Base-by-base conservation (phyloP, 495 filamentous ascomycete genomes). In the Aspergillus diversus region DNA sequence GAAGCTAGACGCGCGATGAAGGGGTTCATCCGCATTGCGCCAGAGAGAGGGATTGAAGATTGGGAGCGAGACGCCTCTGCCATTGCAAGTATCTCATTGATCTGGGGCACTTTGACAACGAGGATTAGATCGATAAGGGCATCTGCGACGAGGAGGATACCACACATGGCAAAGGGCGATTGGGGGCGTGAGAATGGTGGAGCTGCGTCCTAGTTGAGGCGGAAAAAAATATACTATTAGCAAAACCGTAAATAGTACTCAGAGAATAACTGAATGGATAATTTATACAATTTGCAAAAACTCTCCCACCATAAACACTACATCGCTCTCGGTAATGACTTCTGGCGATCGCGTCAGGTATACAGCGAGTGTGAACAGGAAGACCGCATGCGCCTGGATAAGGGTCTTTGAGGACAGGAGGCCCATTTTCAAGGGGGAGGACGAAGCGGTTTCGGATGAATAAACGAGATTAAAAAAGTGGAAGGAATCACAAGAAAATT, bases 281-380 rank as follows among this genome's bases (percentile, higher is more conserved):
- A 43, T 34, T 33, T 12, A 5, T 85, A 91, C 90, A 63, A 96
- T 82, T 62, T 86, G 83, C 85, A 95, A 87, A 48, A 91, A 82
- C 72, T 95, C 92, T 48, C 92, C 92, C 13, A 96, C 77, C 47
- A 97, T 84, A 68, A 86, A 93, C 55, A 96, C 91, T 9, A 96
- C 67, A 48, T 91, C 88, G 58, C 92, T 92, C 69, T 95, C 88
- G 48, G 88, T 85, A 63, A 97, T 83, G 60, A 81, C 76, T 42
- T 74, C 71, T 4, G 93, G 92, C 32, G 82, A 85, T 55, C 84
- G 88, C 70, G 92, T 83, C 78, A 96, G 89, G 83, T 93, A 92
- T 75, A 88, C 92, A 69, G 86, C 89, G 32, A 94, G 82, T 17
- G 90, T 89, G 63, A 95, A 75, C 74, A 94, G 89, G 80, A 94